Percentiles rank a stretch among this genome's conserved stretches.
phyloP scores from a whole-genome alignment of 352 stramenopile species.

The Pythium periplocum region DNA sequence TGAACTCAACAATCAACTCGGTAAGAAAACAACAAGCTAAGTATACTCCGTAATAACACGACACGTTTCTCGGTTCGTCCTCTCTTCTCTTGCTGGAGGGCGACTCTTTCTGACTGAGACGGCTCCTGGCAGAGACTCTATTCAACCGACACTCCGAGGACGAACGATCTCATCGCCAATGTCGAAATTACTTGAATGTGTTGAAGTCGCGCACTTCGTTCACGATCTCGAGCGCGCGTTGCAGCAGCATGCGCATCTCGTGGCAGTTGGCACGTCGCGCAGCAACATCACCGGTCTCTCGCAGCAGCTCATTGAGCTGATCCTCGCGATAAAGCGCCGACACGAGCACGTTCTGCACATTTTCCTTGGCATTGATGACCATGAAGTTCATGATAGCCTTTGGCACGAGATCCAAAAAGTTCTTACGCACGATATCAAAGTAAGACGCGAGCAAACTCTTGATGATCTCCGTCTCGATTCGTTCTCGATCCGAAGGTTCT shows the following conservation, averaged over 20 bases:
- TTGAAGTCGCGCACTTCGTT: conserved; percentile 99
- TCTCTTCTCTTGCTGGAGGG: too few relatives aligned
- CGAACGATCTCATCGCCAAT: background rate
- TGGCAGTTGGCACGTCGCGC: conserved; percentile 91
- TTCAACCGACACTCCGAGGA: conserved; percentile 3
- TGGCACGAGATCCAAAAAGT: conserved; percentile 98
- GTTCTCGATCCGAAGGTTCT: conserved; percentile 93
- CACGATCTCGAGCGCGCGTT: conserved; percentile 96
- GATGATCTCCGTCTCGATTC: conserved; percentile 98
- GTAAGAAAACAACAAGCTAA: too few relatives aligned
- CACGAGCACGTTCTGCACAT: conserved; percentile 97
- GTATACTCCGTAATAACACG: too few relatives aligned
- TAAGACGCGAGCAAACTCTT: conserved; percentile 96
- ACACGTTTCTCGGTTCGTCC: too few relatives aligned
- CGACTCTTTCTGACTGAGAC: too few relatives aligned
- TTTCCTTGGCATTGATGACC: conserved; percentile 92
- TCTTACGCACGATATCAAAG: conserved; percentile 99
- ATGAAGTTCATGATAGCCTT: conserved; percentile 99
- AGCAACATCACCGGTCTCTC: conserved; percentile 94
- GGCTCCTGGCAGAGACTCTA: conserved; percentile 7
- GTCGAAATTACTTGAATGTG: conserved; percentile 87
- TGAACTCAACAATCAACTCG: too few relatives aligned
- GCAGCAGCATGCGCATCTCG: conserved; percentile 96
- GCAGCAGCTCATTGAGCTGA: conserved; percentile 94
- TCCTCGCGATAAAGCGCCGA: conserved; percentile 96